Conservation (phyloP, 352 stramenopile genomes). For the Pythium utonaiense region DNA sequence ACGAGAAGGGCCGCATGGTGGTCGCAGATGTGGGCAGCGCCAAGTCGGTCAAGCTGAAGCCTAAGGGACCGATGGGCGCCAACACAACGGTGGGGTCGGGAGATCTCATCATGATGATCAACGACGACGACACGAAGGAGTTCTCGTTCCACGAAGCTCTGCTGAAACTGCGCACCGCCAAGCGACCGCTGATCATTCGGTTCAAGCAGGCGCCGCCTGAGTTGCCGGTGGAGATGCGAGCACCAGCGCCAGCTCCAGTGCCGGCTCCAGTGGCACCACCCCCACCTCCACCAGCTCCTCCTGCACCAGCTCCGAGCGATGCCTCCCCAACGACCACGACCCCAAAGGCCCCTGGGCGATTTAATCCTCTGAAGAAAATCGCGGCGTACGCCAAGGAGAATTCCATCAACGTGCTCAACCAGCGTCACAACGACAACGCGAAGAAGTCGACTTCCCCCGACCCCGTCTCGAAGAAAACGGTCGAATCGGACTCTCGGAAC, state of each 20-base stretch:
- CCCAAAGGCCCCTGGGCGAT: slow-evolving; percentile 15
- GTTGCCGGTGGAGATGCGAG: slow-evolving; percentile 27
- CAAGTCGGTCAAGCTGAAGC: slow-evolving; percentile 86
- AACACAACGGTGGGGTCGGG: slow-evolving; percentile 53
- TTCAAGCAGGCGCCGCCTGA: slow-evolving; percentile 72
- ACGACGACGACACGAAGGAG: slow-evolving; percentile 69
- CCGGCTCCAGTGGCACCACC: not conserved
- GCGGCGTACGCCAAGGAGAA: slow-evolving; percentile 32
- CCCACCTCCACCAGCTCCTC: not conserved
- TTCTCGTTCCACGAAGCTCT: slow-evolving; percentile 80
- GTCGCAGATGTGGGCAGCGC: slow-evolving; percentile 78
- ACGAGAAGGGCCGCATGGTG: slow-evolving; percentile 60
- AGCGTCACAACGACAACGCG: slow-evolving; percentile 13
- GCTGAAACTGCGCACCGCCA: slow-evolving; percentile 81
- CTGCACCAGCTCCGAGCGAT: not conserved
- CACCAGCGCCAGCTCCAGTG: slow-evolving; percentile 8
- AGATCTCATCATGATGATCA: slow-evolving; percentile 79
- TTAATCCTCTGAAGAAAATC: slow-evolving; percentile 33
- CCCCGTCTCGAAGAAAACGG: slow-evolving; percentile 21
- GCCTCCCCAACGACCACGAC: not conserved
- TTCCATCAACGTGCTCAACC: slow-evolving; percentile 27
- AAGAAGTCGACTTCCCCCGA: slow-evolving; percentile 17
- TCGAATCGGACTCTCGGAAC: slow-evolving; percentile 13
- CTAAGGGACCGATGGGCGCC: slow-evolving; percentile 39
- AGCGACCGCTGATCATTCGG: slow-evolving; percentile 77